Evolutionary conservation across 2,329 filamentous ascomycete genomes (phyloP), one percentile per base, ranked within the genome.

Genomic region (Claviceps monticola): DNA sequence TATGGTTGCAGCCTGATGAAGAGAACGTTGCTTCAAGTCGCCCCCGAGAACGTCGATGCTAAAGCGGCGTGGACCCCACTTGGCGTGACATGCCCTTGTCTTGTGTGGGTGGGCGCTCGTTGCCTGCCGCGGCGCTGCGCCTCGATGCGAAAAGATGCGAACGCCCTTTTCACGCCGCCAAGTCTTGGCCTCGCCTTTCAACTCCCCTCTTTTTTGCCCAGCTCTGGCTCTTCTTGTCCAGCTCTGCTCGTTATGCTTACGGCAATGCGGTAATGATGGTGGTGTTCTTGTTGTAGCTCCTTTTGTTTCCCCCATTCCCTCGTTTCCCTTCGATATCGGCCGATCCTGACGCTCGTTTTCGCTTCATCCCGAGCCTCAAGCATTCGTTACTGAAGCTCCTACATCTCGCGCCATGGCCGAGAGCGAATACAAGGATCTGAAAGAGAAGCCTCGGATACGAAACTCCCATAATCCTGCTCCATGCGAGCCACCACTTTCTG

Each of bases 401-500:
- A 19, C 16, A 50, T 6, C 21, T 13, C 48, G 5, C 29, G 41
- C 19, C 48, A 50, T 50, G 48, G 50, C 53, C 44, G 43, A 48
- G 29, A 38, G 39, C 38, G 51, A 53, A 19, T 41, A 21, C 46
- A 38, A 19, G 39, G 44, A 37, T 13, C 26, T 34, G 44, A 55
- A 41, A 29, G 50, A 50, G 34, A 53, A 52, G 53, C 51, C 4
- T 11, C 44, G 29, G 13, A 23, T 34, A 17, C 47, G 47, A 26
- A 38, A 46, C 37, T n/a, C 38, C 9, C 39, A 26, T 34, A 34
- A 49, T 23, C 17, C 37, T 6, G 37, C 38, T 44, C 41, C 14
- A 5, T 13, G 34, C 29, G 42, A 50, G 29, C 21, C 17, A 23
- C n/a, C 42, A 26, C 23, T 23, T 7, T 17, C 37, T 14, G 42